Base-by-base conservation (phyloP, 805 yeast species). In the Saccharomycopsis olivae region DNA sequence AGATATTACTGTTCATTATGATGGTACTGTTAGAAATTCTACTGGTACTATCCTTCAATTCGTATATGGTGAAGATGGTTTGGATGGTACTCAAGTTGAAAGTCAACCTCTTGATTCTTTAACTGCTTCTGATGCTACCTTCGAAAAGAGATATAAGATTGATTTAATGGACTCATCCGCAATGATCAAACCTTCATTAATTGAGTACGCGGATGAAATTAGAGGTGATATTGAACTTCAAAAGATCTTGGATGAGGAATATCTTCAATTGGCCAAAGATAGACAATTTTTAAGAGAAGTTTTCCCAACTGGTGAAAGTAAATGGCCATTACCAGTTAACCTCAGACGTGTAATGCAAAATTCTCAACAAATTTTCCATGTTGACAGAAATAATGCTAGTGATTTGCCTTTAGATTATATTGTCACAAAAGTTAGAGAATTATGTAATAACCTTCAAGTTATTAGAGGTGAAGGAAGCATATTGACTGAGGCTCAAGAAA, bases 281-380 rank as follows among this genome's bases (percentile, higher is more conserved):
- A 83, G 99, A 63, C 62, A 61, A 18, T 77, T 79, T 52, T 66
- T 94, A 57, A 78, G 98, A 63, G 72, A 71, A 18, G 85, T 89
- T 33, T 94, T 94, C 66, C 71, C 81, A 36, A 86, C 82, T 53
- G 98, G 98, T 68, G 99, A 92, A 57, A 78, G 75, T 54, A 84
- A 80, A 59, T 89, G 97, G 96, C 97, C 97, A 43, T 68, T 94
- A 50, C 99, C 99, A 23, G 97, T 92, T 19, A 92, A 94, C 56
- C 75, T 92, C 53, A 83, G 96, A 58, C 94, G 99, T 71, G 80
- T 94, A 47, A 71, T 92, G 48, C 97, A 92, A 61, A 94, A 92
- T 57, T 89, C 98, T 10, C 97, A 89, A 63, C 96, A 89, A 59
- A 87, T 92, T 45, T 92, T 92, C 79, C 92, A 83, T 54, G 77